phyloP scores from a whole-genome alignment of 2,329 filamentous ascomycete species.

The Didymella pomorum region DNA sequence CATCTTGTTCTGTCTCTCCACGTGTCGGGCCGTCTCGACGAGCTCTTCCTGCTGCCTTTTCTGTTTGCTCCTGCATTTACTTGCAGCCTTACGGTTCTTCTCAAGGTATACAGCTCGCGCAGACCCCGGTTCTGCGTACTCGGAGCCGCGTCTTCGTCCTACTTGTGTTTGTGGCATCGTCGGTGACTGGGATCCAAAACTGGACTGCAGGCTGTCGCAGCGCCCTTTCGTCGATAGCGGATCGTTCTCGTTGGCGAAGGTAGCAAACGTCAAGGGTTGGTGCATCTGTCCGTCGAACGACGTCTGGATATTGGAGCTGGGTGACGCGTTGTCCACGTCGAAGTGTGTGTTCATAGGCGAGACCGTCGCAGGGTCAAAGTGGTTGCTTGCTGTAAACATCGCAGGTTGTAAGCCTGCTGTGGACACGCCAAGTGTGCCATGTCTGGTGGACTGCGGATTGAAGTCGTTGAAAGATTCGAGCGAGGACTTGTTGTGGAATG shows the following conservation, averaged over 20 bases:
- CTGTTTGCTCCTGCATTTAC: slow-evolving; percentile 75
- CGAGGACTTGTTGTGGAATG: neutral
- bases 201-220: slow-evolving; percentile 14
- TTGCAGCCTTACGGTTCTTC: slow-evolving; percentile 74
- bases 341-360: slow-evolving; percentile 24
- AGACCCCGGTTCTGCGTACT: slow-evolving; percentile 35
- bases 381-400: slow-evolving; percentile 16
- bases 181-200: slow-evolving; percentile 6
- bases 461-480: neutral
- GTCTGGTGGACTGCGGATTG: neutral
- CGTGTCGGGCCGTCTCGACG: slow-evolving; percentile 53
- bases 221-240: slow-evolving; percentile 3
- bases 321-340: slow-evolving; percentile 7
- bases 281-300: neutral
- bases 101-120: slow-evolving; percentile 59
- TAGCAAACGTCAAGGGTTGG: neutral
- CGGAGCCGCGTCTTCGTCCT: slow-evolving; percentile 28
- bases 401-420: slow-evolving; percentile 1
- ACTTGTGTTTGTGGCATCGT: neutral
- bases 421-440: neutral
- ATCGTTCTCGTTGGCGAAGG: neutral
- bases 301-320: slow-evolving; percentile 5
- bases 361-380: slow-evolving; percentile 9
- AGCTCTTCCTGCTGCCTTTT: slow-evolving; percentile 62
- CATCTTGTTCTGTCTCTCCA: slow-evolving; percentile 38